Evolutionary conservation across 31 red algal genomes (phyloP), one percentile per base, ranked within the genome.

Genomic region (Porphyra umbilicalis): DNA sequence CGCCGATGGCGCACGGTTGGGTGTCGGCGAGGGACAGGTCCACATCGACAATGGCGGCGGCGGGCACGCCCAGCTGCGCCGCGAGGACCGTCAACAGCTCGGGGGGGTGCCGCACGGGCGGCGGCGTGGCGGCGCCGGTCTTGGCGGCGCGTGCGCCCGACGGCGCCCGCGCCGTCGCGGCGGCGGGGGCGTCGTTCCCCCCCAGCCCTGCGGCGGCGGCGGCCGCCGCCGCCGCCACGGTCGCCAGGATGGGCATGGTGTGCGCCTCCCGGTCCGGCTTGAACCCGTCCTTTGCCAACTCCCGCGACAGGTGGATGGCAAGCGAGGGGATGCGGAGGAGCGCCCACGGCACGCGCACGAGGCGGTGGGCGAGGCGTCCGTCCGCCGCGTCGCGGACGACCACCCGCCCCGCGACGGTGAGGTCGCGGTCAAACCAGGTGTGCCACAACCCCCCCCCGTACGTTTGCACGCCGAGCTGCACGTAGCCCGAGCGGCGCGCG

Each of bases 371-470:
- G n/a, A 81, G 34, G 15, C 78, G 79, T 9, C 36, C 78, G 15
- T 32, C 77, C 6, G 35, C 39, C 5, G 35, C 0, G 36, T 71
- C 40, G 3, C 92, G 84, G 25, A 92, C 82, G 14, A 97, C 76
- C 31, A 97, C 94, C 37, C 94, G 87, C 14, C 94, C 94, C 0
- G 94, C 90, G 9, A 93, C 83, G 31, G 87, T 93, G 33, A 97
- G 87, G 81, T 97, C 94, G 34, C 94, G 90, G 79, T 97, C 94
- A 80, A 97, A 97, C 94, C 94, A 97, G 31, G 94, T 97, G 77
- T 97, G 89, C 94, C 94, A 97, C 40, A 97, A 67, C 13, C 94
- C 94, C 32, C 94, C 94, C 0, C 94, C 94, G 77, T 97, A 97
- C 75, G 88, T 91, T 76, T 97, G 91, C 18, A 97, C 94, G 10